Base-by-base conservation (phyloP, 805 yeast species). In the Maudiozyma pseudohumilis region DNA sequence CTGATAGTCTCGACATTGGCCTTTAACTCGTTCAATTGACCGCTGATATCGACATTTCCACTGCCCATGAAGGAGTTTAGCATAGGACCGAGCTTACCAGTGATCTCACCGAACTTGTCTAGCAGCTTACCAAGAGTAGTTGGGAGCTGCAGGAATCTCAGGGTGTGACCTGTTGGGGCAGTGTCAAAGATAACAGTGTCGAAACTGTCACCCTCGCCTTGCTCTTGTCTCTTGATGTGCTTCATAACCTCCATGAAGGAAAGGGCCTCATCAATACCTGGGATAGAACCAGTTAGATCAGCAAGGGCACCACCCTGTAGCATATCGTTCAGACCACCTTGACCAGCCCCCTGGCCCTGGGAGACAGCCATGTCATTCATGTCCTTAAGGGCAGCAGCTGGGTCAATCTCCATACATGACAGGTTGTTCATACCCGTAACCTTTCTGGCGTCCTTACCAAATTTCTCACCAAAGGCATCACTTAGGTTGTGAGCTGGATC, bases 151-250 rank as follows among this genome's bases (percentile, higher is more conserved):
- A 92, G 70, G 61, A 92, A 92, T 54, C 99, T 76, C 51, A 92
- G 69, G 2, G 98, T 92, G 63, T 92, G 99, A 26, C 99, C 99
- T 0, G 99, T 92, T 50, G 99, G 99, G 0, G 99, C 98, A n/a
- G 99, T 92, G 61, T 92, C 99, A 55, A 92, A 92, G 48, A 92
- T 86, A 47, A 92, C 88, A 7, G 95, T 86, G 49, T 83, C 86
- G 59, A 82, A 92, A 33, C 69, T 69, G 21, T 60, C 63, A 21
- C 60, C 55, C 16, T 56, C 40, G 15, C 64, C 63, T 19, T 49
- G 49, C 45, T 68, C 68, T 64, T 83, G 92, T 47, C 74, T 77
- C 63, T 87, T 88, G 62, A 92, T 88, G 57, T 92, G 97, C 60
- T 92, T 92, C 72, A 92, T 75, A 24, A 92, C 97, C 65, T 92